Evolutionary conservation across 2,329 filamentous ascomycete species (phyloP).

Genomic region (Xylaria sp.): DNA sequence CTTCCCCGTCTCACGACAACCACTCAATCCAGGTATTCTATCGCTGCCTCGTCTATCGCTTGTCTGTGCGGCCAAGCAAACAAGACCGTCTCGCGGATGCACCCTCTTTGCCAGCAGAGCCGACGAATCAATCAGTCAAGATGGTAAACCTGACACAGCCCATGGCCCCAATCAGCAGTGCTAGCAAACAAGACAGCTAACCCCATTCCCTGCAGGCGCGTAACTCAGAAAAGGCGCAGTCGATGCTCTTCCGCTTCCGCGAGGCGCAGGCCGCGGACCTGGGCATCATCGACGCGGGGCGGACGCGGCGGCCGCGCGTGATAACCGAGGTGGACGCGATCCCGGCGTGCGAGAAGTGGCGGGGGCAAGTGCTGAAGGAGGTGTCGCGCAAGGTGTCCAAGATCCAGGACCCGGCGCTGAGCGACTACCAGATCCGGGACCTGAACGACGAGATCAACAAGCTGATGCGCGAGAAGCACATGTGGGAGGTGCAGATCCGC

Average conservation of each 20-base stretch:
- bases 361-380: slow-evolving; percentile 95
- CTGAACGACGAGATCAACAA: slow-evolving; percentile 99
- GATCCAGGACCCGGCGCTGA: slow-evolving; percentile 90
- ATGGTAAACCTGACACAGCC: slow-evolving; percentile 34
- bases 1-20: neutral
- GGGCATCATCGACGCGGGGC: slow-evolving; percentile 74
- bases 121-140: slow-evolving; percentile 27
- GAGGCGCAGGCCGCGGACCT: slow-evolving; percentile 65
- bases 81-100: neutral
- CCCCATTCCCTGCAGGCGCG: slow-evolving; percentile 67
- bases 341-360: slow-evolving; percentile 94
- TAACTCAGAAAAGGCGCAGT: slow-evolving; percentile 98
- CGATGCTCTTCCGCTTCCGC: slow-evolving; percentile 99
- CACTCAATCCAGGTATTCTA: neutral
- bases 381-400: slow-evolving; percentile 95
- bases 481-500: slow-evolving; percentile 97
- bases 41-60: neutral
- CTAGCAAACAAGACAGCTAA: neutral
- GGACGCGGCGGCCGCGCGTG: slow-evolving; percentile 85
- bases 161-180: neutral
- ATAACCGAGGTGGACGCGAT: slow-evolving; percentile 88
- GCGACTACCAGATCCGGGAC: slow-evolving; percentile 96
- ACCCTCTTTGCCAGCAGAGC: neutral
- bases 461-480: slow-evolving; percentile 97
- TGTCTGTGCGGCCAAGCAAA: neutral